Evolutionary conservation across 139 green algal genomes (phyloP).

Genomic region (Micractinium sp.): DNA sequence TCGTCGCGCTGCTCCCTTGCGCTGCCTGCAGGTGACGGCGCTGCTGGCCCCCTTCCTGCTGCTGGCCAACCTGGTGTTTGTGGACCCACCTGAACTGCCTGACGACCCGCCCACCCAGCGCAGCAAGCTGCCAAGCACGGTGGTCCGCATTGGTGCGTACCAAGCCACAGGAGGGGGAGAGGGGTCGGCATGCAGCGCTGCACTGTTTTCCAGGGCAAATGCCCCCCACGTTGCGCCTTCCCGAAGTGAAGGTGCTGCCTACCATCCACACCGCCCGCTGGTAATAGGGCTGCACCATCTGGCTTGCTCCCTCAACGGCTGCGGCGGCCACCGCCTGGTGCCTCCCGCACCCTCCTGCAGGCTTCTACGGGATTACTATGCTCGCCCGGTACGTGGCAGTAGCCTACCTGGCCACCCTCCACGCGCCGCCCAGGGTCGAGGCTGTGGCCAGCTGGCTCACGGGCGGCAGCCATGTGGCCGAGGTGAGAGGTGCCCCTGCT

Average conservation of each 20-base stretch:
- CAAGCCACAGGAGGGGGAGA: background rate
- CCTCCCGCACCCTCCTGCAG: background rate
- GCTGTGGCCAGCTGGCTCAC: background rate
- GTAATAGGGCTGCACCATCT: background rate
- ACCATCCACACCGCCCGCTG: background rate
- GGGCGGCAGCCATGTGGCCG: background rate
- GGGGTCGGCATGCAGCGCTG: too few species aligned
- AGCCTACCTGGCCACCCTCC: background rate
- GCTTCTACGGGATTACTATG: background rate
- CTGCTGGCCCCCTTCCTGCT: background rate
- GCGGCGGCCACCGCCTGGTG: too few species aligned
- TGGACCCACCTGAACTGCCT: background rate
- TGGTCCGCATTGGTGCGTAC: background rate
- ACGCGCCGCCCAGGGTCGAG: background rate
- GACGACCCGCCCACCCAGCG: background rate
- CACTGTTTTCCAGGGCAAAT: background rate
- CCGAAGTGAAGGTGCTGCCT: background rate
- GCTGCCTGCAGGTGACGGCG: background rate
- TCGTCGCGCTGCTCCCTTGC: background rate
- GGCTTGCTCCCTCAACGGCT: background rate
- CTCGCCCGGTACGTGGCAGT: background rate
- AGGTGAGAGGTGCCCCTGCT: background rate
- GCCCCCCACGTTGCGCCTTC: background rate
- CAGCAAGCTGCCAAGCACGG: background rate
- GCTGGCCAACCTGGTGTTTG: too few species aligned